A percentile compares a stretch with the other conserved stretches of the same genome.
These are phyloP conservation scores for Capsella rubella DNA, from an alignment of 441 rosid species.

Conservation along the genomic window DNA sequence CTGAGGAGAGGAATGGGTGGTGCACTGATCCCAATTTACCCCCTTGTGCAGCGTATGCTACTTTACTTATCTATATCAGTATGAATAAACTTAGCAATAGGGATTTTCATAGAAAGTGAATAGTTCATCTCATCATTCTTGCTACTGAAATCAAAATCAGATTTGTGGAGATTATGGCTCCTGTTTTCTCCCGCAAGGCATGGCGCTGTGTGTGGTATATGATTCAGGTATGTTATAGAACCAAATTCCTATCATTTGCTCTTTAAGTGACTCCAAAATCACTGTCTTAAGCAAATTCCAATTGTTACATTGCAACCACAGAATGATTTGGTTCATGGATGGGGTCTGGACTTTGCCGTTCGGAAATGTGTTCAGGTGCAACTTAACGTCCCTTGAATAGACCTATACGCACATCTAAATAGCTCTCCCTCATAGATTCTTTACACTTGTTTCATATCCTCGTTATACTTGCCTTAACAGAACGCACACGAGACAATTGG, in stretches of 20 bases:
- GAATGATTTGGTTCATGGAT: conserved; percentile 98
- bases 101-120: neutral
- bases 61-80: conserved; percentile 16
- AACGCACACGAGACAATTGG: conserved; percentile 95
- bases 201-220: conserved; percentile 98
- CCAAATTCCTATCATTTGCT: neutral
- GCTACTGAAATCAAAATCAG: conserved; percentile 47
- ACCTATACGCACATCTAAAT: neutral
- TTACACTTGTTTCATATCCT: neutral
- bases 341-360: conserved; percentile 98
- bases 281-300: conserved; percentile 1
- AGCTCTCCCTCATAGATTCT: neutral
- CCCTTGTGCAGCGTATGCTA: conserved; percentile 98
- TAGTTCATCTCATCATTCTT: neutral
- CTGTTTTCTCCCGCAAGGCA: conserved; percentile 90
- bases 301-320: conserved; percentile 40
- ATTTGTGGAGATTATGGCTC: conserved; percentile 97
- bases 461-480: conserved; percentile 42
- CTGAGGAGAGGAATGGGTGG: conserved; percentile 91
- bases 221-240: conserved; percentile 69
- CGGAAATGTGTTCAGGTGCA: conserved; percentile 83
- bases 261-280: neutral
- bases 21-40: conserved; percentile 83
- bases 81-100: neutral
- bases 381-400: conserved; percentile 28